Evolutionary conservation across 331 rosid genomes (phyloP).

Genomic region (Arachis monticola): DNA sequence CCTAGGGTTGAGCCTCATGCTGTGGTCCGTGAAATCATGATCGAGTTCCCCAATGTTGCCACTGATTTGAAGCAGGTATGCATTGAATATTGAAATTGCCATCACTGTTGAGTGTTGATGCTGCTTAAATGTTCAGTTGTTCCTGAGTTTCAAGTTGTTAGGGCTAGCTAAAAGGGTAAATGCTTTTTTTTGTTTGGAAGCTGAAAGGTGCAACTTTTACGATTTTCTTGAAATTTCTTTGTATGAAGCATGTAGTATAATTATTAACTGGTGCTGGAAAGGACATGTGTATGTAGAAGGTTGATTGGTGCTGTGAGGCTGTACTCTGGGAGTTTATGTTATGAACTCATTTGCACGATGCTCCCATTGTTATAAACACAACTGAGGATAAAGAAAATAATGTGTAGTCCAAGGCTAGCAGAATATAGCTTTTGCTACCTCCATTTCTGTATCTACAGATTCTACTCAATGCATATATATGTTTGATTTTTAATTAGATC

Average conservation of each 20-base stretch:
- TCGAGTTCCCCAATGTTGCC: constrained; percentile 70
- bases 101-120: neutral
- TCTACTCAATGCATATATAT: neutral
- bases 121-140: constrained; percentile 13
- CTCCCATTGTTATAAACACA: neutral
- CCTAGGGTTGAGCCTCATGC: constrained; percentile 51
- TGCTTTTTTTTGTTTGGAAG: constrained; percentile 12
- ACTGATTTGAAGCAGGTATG: constrained; percentile 74
- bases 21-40: constrained; percentile 57
- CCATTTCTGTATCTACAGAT: neutral
- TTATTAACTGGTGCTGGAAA: too few relatives aligned
- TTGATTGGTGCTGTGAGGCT: neutral
- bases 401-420: neutral
- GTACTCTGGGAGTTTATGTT: neutral
- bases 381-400: neutral
- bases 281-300: neutral
- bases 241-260: neutral
- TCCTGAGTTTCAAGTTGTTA: neutral
- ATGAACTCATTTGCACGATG: neutral
- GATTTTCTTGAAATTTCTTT: neutral
- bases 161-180: neutral
- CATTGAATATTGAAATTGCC: neutral
- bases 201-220: neutral
- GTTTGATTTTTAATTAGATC: constrained; percentile 14
- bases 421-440: neutral